Evolutionary conservation across 306 rosid species (phyloP), one percentile per base, ranked within the genome.

Genomic region (Quercus engelmannii): DNA sequence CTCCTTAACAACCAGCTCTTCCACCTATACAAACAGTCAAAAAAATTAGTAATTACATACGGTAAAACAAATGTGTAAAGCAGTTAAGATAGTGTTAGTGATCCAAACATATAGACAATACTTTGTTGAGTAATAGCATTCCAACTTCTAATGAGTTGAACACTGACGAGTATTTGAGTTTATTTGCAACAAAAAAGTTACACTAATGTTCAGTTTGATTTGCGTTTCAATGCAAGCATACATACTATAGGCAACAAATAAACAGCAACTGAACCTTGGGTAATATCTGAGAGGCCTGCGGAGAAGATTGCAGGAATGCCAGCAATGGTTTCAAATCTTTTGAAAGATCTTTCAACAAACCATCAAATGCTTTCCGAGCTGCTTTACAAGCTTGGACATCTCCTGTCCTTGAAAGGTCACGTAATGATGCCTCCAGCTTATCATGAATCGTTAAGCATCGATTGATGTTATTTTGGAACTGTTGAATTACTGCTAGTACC

Each of bases 391-490:
- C 90, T 83, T 93, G 99, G 74, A 87, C 70, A 35, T 93, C 96
- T 58, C 99, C 99, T 21, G 98, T 88, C 79, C 98, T 84, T 18
- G 97, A 91, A 87, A 96, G 96, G 82, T 96, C 94, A 18, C 85
- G 92, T 84, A 96, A 78, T 28, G 99, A 96, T 23, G 96, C 86
- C 84, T 96, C 98, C 75, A 96, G 85, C 84, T 91, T 96, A 77
- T 91, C 96, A 65, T 91, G 96, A 26, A 87, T 77, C 11, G 81
- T 73, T 33, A 93, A 80, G 90, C 99, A 87, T 69, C 88, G 95
- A 74, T 81, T 84, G 74, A 93, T 79, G 76, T 87, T 85, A 78
- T 71, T 80, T 70, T 83, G 85, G 75, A 96, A 73, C 83, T 85
- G 87, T 84, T 84, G 96, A 85, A 88, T 75, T 38, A 89, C 83